Evolutionary conservation across 495 filamentous ascomycete species (phyloP).

Genomic region (Podospora pseudocomata): DNA sequence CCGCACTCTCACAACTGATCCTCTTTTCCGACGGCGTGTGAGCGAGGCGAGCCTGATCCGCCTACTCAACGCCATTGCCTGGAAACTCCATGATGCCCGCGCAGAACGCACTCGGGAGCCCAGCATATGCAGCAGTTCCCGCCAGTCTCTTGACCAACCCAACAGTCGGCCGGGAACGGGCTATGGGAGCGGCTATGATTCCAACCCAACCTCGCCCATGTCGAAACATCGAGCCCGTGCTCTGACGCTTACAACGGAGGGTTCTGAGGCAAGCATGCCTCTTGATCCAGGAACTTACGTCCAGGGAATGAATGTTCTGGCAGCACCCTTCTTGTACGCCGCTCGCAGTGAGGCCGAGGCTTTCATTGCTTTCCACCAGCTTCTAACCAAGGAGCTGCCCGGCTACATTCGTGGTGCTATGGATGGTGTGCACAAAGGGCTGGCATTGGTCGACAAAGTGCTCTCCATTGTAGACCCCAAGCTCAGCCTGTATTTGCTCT

Average conservation of each 20-base stretch:
- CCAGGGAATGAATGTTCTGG: constrained; percentile 99
- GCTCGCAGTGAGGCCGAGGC: constrained; percentile 93
- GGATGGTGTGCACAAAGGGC: constrained; percentile 93
- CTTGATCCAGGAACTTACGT: constrained; percentile 80
- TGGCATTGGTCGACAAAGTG: constrained; percentile 86
- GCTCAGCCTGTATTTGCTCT: constrained; percentile 74
- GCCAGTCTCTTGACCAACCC: constrained; percentile 32
- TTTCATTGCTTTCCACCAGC: constrained; percentile 83
- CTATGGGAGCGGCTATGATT: constrained; percentile 33
- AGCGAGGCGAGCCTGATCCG: constrained; percentile 93
- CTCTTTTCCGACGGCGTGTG: constrained; percentile 90
- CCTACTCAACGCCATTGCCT: constrained; percentile 92
- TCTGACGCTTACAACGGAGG: constrained; percentile 56
- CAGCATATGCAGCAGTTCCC: constrained; percentile 28
- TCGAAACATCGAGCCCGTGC: constrained; percentile 50
- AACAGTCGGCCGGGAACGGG: constrained; percentile 32
- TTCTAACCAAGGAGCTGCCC: constrained; percentile 84
- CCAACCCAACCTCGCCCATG: constrained; percentile 42
- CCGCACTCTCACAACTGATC: constrained; percentile 90
- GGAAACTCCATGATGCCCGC: constrained; percentile 80
- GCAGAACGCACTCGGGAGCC: constrained; percentile 39
- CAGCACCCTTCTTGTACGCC: constrained; percentile 92
- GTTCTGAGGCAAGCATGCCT: constrained; percentile 47
- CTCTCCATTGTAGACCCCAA: constrained; percentile 86
- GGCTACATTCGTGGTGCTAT: constrained; percentile 93